Evolutionary conservation across 768 basidiomycete genomes (phyloP), one percentile per base, ranked within the genome.

Genomic region (Tricholoma matsutake): DNA sequence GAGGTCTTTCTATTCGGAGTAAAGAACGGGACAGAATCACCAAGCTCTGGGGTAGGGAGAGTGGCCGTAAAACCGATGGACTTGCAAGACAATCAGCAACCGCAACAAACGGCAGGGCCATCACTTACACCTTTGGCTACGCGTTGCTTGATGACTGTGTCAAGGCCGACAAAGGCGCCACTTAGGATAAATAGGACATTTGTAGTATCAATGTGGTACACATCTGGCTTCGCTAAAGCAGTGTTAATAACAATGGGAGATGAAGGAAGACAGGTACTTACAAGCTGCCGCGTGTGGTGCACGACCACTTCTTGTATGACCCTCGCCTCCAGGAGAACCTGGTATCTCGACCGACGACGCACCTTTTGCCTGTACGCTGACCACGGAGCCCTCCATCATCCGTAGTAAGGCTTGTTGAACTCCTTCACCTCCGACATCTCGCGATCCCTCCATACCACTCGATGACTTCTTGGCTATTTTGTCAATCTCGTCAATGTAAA

Each of bases 401-500:
- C 96, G 83, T 4, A 97, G 76, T 16, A 97, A 81, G 18, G 92
- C 88, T 73, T 98, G 95, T 68, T 98, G 96, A 5, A 98, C 96
- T 34, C 96, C 96, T 80, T 97, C 95, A 9, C 96, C 96, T 22
- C 93, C 89, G 1, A 98, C 95, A 71, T 98, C 96, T 65, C 91
- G 82, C 5, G 88, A 85, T 3, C 87, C 85, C 64, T 92, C 91
- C 29, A 79, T 77, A 4, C 89, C 88, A 47, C 82, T 74, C 7
- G 65, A 71, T 6, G 79, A 71, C 67, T 84, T 89, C 54, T 86
- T 83, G 13, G 94, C 90, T 61, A 97, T 87, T 76, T 98, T 98
- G 77, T 98, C 96, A 1, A 95, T 79, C 76, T 98, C 96, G 68
- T 98, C 96, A 52, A 98, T 95, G 70, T 96, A 96, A 32, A 98